Percentiles rank a stretch among this genome's conserved stretches.
phyloP scores from a whole-genome alignment of 2,329 filamentous ascomycete species.

The Phyllosticta ampelicida region DNA sequence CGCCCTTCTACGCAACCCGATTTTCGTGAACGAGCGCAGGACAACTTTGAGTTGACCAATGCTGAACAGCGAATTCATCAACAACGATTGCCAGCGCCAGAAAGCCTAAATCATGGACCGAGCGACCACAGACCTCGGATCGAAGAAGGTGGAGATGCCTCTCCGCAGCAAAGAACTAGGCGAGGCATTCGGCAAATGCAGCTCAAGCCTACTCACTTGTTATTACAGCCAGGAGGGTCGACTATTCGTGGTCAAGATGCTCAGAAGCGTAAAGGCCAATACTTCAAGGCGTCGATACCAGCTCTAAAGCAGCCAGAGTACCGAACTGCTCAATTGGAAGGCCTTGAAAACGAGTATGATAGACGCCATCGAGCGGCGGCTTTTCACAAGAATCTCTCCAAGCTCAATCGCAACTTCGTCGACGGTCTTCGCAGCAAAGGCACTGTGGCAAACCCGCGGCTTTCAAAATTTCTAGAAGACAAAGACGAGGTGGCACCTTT shows the following conservation, averaged over 20 bases:
- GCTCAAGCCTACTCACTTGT: background rate
- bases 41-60: background rate
- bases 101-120: background rate
- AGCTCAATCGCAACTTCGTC: constrained; percentile 20
- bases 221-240: background rate
- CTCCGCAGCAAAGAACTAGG: background rate
- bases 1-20: background rate
- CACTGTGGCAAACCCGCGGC: background rate
- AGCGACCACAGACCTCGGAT: background rate
- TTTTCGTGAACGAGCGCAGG: background rate
- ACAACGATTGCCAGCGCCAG: background rate
- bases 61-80: constrained; percentile 11
- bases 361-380: constrained; percentile 24
- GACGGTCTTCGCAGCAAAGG: constrained; percentile 6
- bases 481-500: constrained; percentile 17
- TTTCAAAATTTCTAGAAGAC: constrained; percentile 23
- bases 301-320: constrained; percentile 12
- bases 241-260: background rate
- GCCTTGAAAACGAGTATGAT: constrained; percentile 29
- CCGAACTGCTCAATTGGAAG: constrained; percentile 33
- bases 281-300: background rate
- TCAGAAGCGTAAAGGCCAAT: background rate
- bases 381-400: constrained; percentile 25
- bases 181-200: background rate
- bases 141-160: too few relatives aligned